Conservation (phyloP, 2,329 filamentous ascomycete species). For the Malbranchea zuffiana region DNA sequence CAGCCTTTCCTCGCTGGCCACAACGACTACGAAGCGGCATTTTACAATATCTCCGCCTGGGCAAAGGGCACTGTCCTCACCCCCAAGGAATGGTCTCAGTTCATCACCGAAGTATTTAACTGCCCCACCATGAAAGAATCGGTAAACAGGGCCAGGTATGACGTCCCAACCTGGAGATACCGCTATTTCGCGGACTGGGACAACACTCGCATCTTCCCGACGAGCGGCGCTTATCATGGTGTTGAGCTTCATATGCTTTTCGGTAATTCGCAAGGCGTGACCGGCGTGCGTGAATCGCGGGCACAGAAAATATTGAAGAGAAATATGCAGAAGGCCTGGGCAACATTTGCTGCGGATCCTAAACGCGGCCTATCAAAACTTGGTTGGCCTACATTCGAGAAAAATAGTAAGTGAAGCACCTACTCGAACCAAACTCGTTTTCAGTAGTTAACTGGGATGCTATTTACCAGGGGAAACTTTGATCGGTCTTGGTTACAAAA, state of each 20-base stretch:
- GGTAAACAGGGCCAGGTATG: constrained; percentile 24
- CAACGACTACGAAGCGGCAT: constrained; percentile 38
- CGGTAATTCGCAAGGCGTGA: constrained; percentile 32
- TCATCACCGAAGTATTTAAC: constrained; percentile 38
- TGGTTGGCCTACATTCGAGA: constrained; percentile 12
- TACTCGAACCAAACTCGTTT: too few relatives aligned
- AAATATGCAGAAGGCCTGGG: constrained; percentile 36
- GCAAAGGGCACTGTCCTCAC: constrained; percentile 32
- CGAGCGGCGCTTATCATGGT: constrained; percentile 42
- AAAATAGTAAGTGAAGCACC: constrained; percentile 10
- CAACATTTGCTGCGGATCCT: constrained; percentile 32
- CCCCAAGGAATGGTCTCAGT: constrained; percentile 27
- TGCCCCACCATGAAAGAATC: constrained; percentile 37
- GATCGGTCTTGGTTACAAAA: too few relatives aligned
- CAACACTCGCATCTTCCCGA: constrained; percentile 38
- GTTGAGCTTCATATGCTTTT: constrained; percentile 41
- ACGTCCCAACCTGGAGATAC: constrained; percentile 36
- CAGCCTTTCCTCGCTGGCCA: constrained; percentile 30
- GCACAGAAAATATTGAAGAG: constrained; percentile 26
- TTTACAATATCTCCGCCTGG: constrained; percentile 38
- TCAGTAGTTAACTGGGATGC: too few relatives aligned
- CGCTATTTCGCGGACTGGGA: constrained; percentile 43
- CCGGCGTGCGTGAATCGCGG: constrained; percentile 25
- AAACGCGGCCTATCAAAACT: constrained; percentile 18
- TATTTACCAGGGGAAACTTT: too few relatives aligned